Base-by-base conservation (phyloP, 2,329 filamentous ascomycete species). In the Raffaelea arxii region DNA sequence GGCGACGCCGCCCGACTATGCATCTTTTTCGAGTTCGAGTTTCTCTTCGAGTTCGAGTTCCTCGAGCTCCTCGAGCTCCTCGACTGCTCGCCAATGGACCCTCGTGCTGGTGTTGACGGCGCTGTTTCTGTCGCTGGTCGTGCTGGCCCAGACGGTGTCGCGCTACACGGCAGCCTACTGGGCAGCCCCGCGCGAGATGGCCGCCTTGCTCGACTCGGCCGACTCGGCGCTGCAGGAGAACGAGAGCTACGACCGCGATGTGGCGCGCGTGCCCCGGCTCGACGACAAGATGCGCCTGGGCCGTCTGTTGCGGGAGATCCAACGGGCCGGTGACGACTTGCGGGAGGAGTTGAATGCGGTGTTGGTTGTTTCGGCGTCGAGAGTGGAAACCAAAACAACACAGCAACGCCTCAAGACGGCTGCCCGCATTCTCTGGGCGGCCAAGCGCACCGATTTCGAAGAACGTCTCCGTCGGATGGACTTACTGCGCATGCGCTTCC, bases 221-320 rank as follows among this genome's bases (percentile, higher is more conserved):
- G 77, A 81, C 58, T 77, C 71, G 55, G 85, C 77, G 35, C 68
- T 80, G 42, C 67, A 74, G 54, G 79, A 82, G 59, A 82, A 81
- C 56, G 78, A 82, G 61, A 75, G 69, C 56, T 81, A 81, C 58
- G 75, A 81, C 59, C 67, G 70, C 54, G 77, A 82, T 55, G 68
- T 82, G 41, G 65, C 70, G 46, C 74, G 72, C 49, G 69, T 82
- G 35, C 69, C 68, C 57, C 72, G 73, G 36, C 66, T 81, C 25
- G 78, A 81, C 52, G 78, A 82, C 59, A 80, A 80, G 65, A 58
- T 81, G 41, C 75, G 78, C 43, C 68, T 83, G 36, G 68, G 65
- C 50, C 69, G 70, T 37, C 64, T 82, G 49, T 63, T 82, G 52
- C 71, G 75, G 51, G 77, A 82, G 62, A 82, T 82, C 48, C 78